phyloP scores from a whole-genome alignment of 139 green algal species.

The Pleodorina starrii region DNA sequence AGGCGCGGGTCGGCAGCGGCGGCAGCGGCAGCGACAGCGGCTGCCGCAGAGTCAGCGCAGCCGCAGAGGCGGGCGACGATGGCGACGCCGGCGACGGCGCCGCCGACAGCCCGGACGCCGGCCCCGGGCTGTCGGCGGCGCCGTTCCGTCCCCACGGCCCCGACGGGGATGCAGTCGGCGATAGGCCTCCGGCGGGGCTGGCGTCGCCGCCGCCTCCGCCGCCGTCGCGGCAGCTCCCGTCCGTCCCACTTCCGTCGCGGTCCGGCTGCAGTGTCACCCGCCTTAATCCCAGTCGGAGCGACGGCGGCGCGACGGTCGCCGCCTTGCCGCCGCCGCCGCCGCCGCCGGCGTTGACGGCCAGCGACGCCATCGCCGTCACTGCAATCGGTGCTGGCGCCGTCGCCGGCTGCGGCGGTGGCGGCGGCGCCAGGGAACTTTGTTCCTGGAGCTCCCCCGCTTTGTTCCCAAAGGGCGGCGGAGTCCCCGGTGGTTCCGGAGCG shows the following conservation, averaged over 20 bases:
- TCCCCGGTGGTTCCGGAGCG: neutral
- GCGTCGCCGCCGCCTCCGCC: neutral
- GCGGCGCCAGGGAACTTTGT: neutral
- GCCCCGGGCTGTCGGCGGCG: neutral
- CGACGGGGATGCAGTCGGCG: neutral
- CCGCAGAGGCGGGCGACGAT: neutral
- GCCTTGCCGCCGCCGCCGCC: neutral
- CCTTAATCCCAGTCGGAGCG: neutral
- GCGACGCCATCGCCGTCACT: neutral
- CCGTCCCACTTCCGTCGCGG: neutral
- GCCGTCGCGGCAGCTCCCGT: neutral
- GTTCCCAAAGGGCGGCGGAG: neutral
- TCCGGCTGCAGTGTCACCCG: neutral
- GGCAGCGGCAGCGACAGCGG: neutral
- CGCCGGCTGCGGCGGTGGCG: too few species aligned
- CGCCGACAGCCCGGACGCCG: neutral
- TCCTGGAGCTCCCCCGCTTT: neutral
- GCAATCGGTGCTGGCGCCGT: neutral
- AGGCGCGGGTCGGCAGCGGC: neutral
- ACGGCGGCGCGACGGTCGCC: neutral
- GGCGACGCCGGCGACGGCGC: neutral
- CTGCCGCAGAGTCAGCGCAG: neutral
- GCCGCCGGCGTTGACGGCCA: neutral
- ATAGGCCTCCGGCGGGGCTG: neutral
- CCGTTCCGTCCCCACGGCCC: neutral